Base-by-base conservation (phyloP, 1,284 basidiomycete genomes). In the Mycocalia duriaeana region DNA sequence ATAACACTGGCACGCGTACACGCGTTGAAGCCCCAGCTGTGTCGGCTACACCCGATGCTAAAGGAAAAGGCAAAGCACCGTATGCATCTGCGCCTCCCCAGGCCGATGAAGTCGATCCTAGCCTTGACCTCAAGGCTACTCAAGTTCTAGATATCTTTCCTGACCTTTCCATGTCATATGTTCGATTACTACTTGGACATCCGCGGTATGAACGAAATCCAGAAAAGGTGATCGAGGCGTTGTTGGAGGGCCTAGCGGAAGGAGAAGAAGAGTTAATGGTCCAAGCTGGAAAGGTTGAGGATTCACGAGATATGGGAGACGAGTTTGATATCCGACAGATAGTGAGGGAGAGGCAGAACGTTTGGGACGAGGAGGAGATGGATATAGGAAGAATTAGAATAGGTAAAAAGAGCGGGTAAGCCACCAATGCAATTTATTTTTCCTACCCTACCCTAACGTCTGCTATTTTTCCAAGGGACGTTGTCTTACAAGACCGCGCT, bases 141-240 rank as follows among this genome's bases (percentile, higher is more conserved):
- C 82, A 87, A 55, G 79, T 90, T 5, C 70, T 87, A 13, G 85
- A 88, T 54, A 77, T 90, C 52, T 68, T 91, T 19, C 84, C 87
- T 0, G 76, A 86, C 41, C 66, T 76, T 16, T 61, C 74, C 0
- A 67, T 74, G 0, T 57, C 60, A 2, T 84, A 89, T 52, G 65
- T 90, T 42, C 73, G 75, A 28, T 70, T 70, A 18, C 65, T 89
- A 7, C 71, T 91, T 5, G 48, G 53, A 8, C 72, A 77, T 49
- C 62, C 73, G 1, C 63, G 69, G 5, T 84, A 75, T 53, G 61
- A 62, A 5, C 71, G 75, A 0, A 72, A 75, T 43, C 66, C 76
- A 2, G 84, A 87, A 54, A 70, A 71, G 39, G 75, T 89, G 19
- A 71, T 89, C 7, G 79, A 73, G 24, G 82, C 82, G 0, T 58